Percentiles rank a stretch among this genome's conserved stretches.
Conservation (phyloP, 2,329 filamentous ascomycete genomes). For the Ophiostoma sp. region DNA sequence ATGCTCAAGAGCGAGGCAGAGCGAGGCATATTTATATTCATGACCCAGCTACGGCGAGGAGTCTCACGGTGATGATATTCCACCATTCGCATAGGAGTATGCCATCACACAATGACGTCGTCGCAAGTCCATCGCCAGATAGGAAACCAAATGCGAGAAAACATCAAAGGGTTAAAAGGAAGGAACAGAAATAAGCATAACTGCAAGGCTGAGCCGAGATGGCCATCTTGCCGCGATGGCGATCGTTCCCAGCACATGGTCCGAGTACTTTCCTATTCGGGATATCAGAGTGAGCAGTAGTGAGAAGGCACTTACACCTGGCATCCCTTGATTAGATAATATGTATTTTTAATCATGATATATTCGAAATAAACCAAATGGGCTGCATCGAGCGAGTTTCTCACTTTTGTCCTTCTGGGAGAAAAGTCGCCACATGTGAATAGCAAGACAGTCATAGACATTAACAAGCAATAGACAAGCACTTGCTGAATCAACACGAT, state of each 20-base stretch:
- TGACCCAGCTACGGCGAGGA: background rate
- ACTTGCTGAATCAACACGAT: background rate
- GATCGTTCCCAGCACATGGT: background rate
- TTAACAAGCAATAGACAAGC: background rate
- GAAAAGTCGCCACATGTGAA: background rate
- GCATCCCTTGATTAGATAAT: background rate
- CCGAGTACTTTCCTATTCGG: background rate
- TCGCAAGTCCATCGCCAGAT: background rate
- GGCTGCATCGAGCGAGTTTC: background rate
- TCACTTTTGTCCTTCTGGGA: background rate
- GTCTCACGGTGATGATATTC: background rate
- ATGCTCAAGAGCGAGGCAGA: background rate
- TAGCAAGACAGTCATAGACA: background rate
- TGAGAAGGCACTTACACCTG: background rate
- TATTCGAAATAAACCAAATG: background rate
- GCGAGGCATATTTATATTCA: background rate
- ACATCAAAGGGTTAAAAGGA: background rate
- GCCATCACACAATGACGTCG: background rate
- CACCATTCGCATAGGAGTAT: background rate
- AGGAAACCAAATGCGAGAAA: background rate
- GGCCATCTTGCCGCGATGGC: background rate
- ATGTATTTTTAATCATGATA: too few relatives aligned
- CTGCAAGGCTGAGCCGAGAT: background rate
- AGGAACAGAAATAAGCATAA: background rate
- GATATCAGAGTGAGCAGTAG: background rate